Conservation (phyloP, 495 filamentous ascomycete genomes). For the Trichocladium antarcticum region DNA sequence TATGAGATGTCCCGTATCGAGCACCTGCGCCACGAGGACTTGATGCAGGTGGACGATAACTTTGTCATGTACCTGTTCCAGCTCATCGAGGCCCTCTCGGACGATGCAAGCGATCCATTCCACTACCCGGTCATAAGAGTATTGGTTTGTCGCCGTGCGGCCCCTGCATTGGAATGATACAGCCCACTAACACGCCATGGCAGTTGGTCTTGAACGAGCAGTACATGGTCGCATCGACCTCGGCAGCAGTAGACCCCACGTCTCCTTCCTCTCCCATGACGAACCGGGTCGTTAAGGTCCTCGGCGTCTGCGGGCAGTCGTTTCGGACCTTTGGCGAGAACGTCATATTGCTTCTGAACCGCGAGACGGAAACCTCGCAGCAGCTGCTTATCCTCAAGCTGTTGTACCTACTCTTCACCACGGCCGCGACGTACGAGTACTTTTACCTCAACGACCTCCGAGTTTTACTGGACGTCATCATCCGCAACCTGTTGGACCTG, state of each 20-base stretch:
- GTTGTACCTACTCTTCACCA: constrained; percentile 89
- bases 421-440: constrained; percentile 82
- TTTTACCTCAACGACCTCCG: constrained; percentile 97
- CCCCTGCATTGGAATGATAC: neutral
- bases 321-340: constrained; percentile 98
- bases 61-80: constrained; percentile 77
- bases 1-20: constrained; percentile 98
- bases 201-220: constrained; percentile 96
- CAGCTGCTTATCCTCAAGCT: constrained; percentile 93
- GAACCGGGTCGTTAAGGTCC: constrained; percentile 83
- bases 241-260: constrained; percentile 43
- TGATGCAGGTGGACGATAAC: constrained; percentile 70
- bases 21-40: constrained; percentile 61
- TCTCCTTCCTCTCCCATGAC: constrained; percentile 48
- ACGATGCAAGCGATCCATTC: constrained; percentile 88
- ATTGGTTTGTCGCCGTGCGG: constrained; percentile 45
- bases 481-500: constrained; percentile 88
- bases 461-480: constrained; percentile 88
- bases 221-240: constrained; percentile 74
- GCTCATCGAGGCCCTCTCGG: constrained; percentile 78
- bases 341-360: constrained; percentile 89
- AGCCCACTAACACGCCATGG: constrained; percentile 6
- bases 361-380: constrained; percentile 84
- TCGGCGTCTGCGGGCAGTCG: constrained; percentile 62
- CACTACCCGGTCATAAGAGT: constrained; percentile 93